phyloP scores from a whole-genome alignment of 176 grass and related monocot species.

The Triticum monococcum region DNA sequence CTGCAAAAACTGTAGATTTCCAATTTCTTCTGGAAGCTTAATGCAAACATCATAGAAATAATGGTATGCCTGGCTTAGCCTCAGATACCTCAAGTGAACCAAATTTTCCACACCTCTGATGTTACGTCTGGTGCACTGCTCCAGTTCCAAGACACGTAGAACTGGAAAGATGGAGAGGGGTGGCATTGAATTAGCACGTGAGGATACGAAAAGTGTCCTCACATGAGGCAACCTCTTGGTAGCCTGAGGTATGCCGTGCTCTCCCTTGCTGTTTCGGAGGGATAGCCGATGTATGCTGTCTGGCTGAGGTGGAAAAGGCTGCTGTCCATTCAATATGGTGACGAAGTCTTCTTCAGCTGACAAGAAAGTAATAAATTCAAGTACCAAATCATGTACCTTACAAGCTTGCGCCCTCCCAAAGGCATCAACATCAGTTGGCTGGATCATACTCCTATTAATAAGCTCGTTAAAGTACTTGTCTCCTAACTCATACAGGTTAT shows the following conservation, averaged over 20 bases:
- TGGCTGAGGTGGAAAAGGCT: background rate
- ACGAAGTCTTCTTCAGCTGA: slow-evolving; percentile 13
- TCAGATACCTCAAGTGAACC: slow-evolving; percentile 26
- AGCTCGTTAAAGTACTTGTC: background rate
- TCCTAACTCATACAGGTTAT: background rate
- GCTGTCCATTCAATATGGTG: slow-evolving; percentile 1
- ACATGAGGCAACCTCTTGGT: background rate
- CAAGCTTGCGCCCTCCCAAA: background rate
- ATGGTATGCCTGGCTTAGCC: background rate
- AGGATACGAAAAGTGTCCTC: background rate
- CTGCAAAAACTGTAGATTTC: background rate
- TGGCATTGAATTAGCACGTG: background rate
- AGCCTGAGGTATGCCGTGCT: background rate
- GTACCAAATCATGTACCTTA: background rate
- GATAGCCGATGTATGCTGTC: background rate
- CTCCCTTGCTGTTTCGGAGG: background rate
- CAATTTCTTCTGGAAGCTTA: slow-evolving; percentile 1
- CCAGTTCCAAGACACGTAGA: background rate
- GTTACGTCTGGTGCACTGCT: background rate
- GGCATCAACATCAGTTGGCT: background rate
- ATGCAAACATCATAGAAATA: background rate
- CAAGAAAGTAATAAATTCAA: background rate
- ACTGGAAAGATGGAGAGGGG: background rate
- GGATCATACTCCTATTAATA: slow-evolving; percentile 3
- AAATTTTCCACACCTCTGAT: background rate